Evolutionary conservation across 2,329 filamentous ascomycete genomes (phyloP).

Genomic region (Botryotinia convoluta): DNA sequence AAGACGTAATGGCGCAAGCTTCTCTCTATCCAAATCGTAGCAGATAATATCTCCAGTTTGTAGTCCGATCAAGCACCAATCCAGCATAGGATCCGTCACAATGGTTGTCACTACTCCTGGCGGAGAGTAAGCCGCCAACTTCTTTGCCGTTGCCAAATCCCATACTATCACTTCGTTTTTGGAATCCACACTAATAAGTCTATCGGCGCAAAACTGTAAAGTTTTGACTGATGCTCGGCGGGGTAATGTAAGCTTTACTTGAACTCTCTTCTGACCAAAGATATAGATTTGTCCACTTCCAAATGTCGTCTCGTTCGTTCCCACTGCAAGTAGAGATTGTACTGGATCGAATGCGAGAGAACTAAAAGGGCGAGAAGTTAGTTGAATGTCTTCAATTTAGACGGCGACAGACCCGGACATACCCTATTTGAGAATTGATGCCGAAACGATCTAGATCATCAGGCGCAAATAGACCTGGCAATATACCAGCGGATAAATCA

Average conservation of each 20-base stretch:
- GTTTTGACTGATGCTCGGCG: slow-evolving; percentile 71
- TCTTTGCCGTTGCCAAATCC: slow-evolving; percentile 68
- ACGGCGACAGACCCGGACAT: slow-evolving; percentile 27
- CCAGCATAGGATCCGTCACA: slow-evolving; percentile 82
- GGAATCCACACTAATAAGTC: slow-evolving; percentile 78
- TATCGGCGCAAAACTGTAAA: slow-evolving; percentile 82
- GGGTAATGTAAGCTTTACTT: slow-evolving; percentile 68
- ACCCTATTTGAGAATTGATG: slow-evolving; percentile 73
- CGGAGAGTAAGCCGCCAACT: slow-evolving; percentile 68
- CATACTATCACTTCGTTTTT: slow-evolving; percentile 85
- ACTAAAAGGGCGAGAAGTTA: slow-evolving; percentile 44
- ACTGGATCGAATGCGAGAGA: slow-evolving; percentile 89
- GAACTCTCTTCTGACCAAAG: slow-evolving; percentile 77
- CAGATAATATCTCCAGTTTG: slow-evolving; percentile 81
- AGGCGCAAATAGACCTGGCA: slow-evolving; percentile 73
- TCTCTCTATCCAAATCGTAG: slow-evolving; percentile 87
- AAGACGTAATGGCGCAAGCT: slow-evolving; percentile 73
- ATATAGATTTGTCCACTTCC: slow-evolving; percentile 86
- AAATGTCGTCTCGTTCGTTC: slow-evolving; percentile 83
- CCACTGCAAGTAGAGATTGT: slow-evolving; percentile 88
- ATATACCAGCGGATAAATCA: slow-evolving; percentile 81
- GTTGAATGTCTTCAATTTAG: slow-evolving; percentile 14
- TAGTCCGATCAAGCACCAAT: slow-evolving; percentile 86
- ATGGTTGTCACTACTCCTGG: slow-evolving; percentile 73
- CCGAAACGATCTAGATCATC: slow-evolving; percentile 84